Conservation (phyloP, 2,329 filamentous ascomycete genomes). For the Diaporthe eres region DNA sequence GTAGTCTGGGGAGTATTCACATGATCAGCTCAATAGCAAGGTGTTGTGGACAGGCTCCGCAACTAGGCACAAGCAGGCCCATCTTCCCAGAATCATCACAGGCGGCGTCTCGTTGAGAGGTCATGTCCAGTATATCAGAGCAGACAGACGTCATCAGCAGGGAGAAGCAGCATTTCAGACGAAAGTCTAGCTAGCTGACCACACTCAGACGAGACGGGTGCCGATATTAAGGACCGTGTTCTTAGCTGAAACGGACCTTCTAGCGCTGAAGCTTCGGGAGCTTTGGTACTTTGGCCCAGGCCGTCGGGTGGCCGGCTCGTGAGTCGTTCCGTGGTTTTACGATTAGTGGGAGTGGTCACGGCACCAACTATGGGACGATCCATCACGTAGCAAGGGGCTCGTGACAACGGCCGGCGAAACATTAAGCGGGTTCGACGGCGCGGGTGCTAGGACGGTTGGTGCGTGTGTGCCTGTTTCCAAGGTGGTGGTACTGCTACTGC, state of each 20-base stretch:
- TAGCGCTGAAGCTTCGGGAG: conserved; percentile 31
- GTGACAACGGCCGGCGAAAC: conserved; percentile 18
- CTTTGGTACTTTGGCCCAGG: conserved; percentile 1
- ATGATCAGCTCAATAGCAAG: not conserved
- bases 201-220: not conserved
- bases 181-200: not conserved
- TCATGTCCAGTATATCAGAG: not conserved
- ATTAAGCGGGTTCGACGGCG: conserved; percentile 13
- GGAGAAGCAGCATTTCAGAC: not conserved
- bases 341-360: not conserved
- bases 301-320: conserved; percentile 15
- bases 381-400: conserved; percentile 19
- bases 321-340: conserved; percentile 10
- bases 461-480: conserved; percentile 4
- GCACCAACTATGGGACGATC: conserved; percentile 27
- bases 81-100: not conserved
- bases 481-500: not conserved
- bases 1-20: too few relatives aligned
- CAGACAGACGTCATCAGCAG: not conserved
- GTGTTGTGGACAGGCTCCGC: not conserved
- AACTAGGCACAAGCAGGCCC: not conserved
- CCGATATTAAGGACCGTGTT: conserved; percentile 19
- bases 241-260: conserved; percentile 17
- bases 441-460: conserved; percentile 36
- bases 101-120: not conserved